Conservation (phyloP, 352 stramenopile species). For the Phytophthora hybrid region DNA sequence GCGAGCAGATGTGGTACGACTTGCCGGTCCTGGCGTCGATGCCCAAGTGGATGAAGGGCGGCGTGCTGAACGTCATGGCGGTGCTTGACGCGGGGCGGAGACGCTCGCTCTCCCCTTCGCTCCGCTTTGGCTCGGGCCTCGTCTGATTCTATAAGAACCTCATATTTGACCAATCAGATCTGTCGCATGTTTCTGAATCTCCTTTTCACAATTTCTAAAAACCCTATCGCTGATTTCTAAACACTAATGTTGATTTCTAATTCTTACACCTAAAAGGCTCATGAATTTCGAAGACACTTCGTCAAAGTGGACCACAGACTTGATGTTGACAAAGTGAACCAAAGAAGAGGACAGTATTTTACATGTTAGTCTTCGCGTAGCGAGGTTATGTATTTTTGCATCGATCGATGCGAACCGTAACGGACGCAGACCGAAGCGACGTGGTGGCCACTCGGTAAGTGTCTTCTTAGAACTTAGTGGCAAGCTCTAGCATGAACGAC, state of each 20-base stretch:
- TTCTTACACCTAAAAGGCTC: no score
- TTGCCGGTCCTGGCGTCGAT: conserved; percentile 88
- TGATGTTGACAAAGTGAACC: no score
- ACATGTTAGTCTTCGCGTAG: no score
- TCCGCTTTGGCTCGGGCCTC: neutral
- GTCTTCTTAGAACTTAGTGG: conserved; percentile 26
- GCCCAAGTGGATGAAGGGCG: conserved; percentile 82
- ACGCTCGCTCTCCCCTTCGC: conserved; percentile 7
- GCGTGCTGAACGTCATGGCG: conserved; percentile 71
- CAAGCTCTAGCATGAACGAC: conserved; percentile 19
- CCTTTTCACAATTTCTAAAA: neutral
- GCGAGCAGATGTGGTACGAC: conserved; percentile 85
- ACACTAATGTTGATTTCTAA: neutral
- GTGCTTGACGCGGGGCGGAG: conserved; percentile 3
- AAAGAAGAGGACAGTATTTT: no score
- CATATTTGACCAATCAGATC: neutral
- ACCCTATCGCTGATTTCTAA: neutral
- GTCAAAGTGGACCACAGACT: no score
- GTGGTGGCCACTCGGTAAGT: conserved; percentile 3
- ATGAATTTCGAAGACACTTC: no score
- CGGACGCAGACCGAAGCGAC: conserved; percentile 34
- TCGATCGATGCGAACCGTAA: conserved; percentile 17
- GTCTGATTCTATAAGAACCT: conserved; percentile 5
- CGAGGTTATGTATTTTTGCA: neutral
- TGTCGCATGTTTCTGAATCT: conserved; percentile 3